Evolutionary conservation across 1,139 yeast species (phyloP).

Genomic region (Yamadazyma triangularis): DNA sequence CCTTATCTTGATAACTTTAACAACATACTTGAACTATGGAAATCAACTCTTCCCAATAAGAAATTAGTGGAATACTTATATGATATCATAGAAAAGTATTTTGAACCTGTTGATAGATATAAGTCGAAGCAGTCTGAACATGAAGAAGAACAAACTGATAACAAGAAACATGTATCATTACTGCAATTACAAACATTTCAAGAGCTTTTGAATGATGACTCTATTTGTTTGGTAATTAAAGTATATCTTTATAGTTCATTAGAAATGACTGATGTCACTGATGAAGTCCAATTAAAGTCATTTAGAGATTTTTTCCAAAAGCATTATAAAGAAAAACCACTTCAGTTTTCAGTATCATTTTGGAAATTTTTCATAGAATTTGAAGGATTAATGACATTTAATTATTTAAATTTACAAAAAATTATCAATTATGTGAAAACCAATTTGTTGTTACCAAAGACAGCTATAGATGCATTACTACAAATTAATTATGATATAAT

Average conservation of each 20-base stretch:
- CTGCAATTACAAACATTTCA: constrained; percentile 3
- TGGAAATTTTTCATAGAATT: constrained; percentile 57
- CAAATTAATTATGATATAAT: constrained; percentile 18
- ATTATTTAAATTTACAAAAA: constrained; percentile 38
- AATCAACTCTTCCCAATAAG: constrained; percentile 4
- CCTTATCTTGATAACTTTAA: constrained; percentile 20
- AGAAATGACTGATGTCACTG: not conserved
- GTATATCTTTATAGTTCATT: constrained; percentile 14
- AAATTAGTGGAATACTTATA: not conserved
- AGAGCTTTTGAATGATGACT: constrained; percentile 25
- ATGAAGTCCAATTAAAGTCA: constrained; percentile 1
- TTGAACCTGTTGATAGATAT: not conserved
- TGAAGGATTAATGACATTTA: constrained; percentile 39
- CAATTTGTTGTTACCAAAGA: constrained; percentile 44
- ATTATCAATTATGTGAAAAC: constrained; percentile 41
- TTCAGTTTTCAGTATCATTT: constrained; percentile 41
- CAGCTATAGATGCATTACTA: constrained; percentile 36
- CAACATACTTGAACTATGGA: constrained; percentile 19
- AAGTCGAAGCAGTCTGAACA: too few species aligned
- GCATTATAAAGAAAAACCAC: constrained; percentile 30
- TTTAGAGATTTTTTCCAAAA: constrained; percentile 28
- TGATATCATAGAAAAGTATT: not conserved
- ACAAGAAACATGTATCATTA: not conserved
- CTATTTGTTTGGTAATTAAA: constrained; percentile 22
- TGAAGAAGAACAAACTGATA: too few species aligned